Evolutionary conservation across 2,329 filamentous ascomycete genomes (phyloP).

Genomic region (Xylaria sp.): DNA sequence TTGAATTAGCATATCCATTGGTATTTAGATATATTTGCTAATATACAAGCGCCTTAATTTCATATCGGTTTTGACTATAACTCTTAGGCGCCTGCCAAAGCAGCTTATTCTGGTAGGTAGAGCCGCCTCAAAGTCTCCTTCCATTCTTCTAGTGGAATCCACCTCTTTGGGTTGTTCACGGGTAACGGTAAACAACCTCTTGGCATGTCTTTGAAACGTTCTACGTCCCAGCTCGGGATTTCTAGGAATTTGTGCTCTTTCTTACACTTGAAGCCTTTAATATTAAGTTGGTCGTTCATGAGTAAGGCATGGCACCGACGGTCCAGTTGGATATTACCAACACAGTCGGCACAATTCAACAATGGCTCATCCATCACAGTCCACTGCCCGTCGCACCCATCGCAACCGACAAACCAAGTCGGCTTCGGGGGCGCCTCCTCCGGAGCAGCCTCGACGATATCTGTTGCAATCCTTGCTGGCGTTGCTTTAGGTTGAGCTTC

Average conservation of each 20-base stretch:
- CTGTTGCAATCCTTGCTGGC: conserved; percentile 26
- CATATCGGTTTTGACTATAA: background rate
- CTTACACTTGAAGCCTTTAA: conserved; percentile 39
- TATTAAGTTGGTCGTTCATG: conserved; percentile 36
- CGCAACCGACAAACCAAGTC: conserved; percentile 41
- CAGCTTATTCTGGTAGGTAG: conserved; percentile 36
- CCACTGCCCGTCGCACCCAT: conserved; percentile 44
- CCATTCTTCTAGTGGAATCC: conserved; percentile 47
- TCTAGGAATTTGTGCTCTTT: conserved; percentile 44
- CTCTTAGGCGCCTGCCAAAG: background rate
- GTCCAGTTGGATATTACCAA: conserved; percentile 41
- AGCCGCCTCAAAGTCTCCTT: conserved; percentile 40
- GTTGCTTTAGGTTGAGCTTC: background rate
- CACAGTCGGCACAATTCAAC: conserved; percentile 46
- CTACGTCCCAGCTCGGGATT: conserved; percentile 42
- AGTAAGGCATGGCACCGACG: conserved; percentile 40
- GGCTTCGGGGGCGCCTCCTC: conserved; percentile 40
- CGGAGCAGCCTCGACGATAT: conserved; percentile 17
- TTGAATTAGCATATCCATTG: background rate
- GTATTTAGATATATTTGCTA: background rate
- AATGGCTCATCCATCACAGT: conserved; percentile 42
- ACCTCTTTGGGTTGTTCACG: conserved; percentile 37
- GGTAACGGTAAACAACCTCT: conserved; percentile 42
- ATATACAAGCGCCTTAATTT: background rate
- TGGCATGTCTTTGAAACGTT: conserved; percentile 40